Conservation (phyloP, 2,329 filamentous ascomycete species). For the Aspergillus quadrilineatus region DNA sequence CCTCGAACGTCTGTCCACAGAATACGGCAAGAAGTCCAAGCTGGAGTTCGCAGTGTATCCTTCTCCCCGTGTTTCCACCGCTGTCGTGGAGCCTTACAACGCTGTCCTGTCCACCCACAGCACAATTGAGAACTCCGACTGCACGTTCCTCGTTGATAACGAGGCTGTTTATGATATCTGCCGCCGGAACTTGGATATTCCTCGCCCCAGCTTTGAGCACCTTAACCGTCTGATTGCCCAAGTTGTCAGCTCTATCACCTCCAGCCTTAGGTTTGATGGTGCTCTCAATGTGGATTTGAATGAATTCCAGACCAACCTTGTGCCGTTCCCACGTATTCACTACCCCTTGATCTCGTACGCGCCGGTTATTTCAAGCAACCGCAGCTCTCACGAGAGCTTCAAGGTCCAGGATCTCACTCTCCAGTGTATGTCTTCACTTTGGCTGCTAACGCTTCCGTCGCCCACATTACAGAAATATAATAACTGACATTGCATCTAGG, state of each 20-base stretch:
- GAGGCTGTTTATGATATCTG: conserved; percentile 69
- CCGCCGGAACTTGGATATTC: conserved; percentile 63
- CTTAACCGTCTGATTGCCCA: conserved; percentile 67
- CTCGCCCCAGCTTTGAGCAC: conserved; percentile 63
- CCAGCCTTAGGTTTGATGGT: conserved; percentile 64
- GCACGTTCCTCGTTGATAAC: conserved; percentile 68
- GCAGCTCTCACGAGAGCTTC: conserved; percentile 84
- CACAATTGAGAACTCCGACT: conserved; percentile 68
- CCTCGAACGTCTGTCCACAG: conserved; percentile 62
- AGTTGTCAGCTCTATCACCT: conserved; percentile 67
- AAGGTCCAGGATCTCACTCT: conserved; percentile 73
- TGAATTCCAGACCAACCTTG: conserved; percentile 69
- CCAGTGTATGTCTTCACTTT: conserved; percentile 51
- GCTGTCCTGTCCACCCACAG: conserved; percentile 57
- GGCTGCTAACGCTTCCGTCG: too few relatives aligned
- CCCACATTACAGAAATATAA: background rate
- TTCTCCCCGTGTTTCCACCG: conserved; percentile 62
- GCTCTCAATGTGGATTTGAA: conserved; percentile 67
- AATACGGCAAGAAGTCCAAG: conserved; percentile 69
- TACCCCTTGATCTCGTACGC: conserved; percentile 67
- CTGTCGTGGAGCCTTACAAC: conserved; percentile 69
- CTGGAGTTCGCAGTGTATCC: conserved; percentile 67
- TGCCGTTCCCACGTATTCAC: conserved; percentile 67
- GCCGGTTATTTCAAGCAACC: conserved; percentile 64
- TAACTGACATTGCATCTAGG: conserved; percentile 37